phyloP scores from a whole-genome alignment of 2,329 filamentous ascomycete genomes.

The Dichotomopilus funicola region DNA sequence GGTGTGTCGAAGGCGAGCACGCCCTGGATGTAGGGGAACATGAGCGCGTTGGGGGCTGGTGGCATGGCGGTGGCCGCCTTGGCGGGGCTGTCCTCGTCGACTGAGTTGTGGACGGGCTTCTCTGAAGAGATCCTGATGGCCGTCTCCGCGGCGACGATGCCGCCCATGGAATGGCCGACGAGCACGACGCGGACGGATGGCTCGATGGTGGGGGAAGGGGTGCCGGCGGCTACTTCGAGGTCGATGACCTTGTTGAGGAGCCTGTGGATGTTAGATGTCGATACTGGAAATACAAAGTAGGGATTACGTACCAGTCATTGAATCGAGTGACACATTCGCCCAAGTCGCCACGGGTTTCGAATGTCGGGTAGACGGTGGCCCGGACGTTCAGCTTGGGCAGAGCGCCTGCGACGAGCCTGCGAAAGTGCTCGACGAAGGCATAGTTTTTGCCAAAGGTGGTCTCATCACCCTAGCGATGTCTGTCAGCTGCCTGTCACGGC shows the following conservation, averaged over 20 bases:
- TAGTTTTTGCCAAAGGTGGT: slow-evolving; percentile 64
- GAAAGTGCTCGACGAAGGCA: slow-evolving; percentile 66
- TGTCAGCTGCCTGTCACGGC: background rate
- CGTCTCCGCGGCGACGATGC: slow-evolving; percentile 89
- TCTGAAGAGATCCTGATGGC: slow-evolving; percentile 63
- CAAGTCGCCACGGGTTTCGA: slow-evolving; percentile 74
- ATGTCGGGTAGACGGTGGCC: slow-evolving; percentile 69
- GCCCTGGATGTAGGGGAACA: slow-evolving; percentile 91
- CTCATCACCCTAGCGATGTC: slow-evolving; percentile 56
- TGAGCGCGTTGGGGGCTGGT: slow-evolving; percentile 52
- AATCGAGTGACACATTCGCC: slow-evolving; percentile 64
- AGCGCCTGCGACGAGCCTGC: slow-evolving; percentile 54
- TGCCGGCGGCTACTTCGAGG: slow-evolving; percentile 75
- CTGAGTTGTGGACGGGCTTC: slow-evolving; percentile 42
- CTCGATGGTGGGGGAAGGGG: slow-evolving; percentile 77
- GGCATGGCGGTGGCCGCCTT: slow-evolving; percentile 29
- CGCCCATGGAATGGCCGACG: slow-evolving; percentile 84
- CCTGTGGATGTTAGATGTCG: slow-evolving; percentile 39
- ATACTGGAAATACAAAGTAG: background rate
- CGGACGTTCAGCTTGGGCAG: slow-evolving; percentile 64
- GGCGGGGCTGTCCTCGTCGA: slow-evolving; percentile 34
- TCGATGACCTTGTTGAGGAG: slow-evolving; percentile 90
- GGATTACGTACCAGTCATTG: slow-evolving; percentile 59
- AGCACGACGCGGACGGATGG: slow-evolving; percentile 77
- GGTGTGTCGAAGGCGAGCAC: slow-evolving; percentile 93